Evolutionary conservation across 1,284 basidiomycete species (phyloP), one percentile per base, ranked within the genome.

Genomic region (Rhodotorula sp.): DNA sequence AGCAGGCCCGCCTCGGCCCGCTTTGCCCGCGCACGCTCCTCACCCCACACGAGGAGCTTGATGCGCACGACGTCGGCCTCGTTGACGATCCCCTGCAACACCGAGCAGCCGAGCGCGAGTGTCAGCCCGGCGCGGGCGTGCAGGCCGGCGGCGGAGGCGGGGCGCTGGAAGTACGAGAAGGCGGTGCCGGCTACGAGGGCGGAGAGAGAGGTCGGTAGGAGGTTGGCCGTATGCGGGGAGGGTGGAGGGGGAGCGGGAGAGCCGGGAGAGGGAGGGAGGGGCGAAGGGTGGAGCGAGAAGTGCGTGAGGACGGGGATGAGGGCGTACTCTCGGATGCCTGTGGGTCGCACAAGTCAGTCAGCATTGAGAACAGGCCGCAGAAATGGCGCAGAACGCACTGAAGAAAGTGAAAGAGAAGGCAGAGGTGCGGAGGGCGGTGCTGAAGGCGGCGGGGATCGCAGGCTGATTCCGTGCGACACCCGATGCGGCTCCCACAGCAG

Each of bases 361-460:
- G 16, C 49, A 50, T 19, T 19, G 21, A 50, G 49, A 7, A 7
- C 12, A 50, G 49, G 4, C 7, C 19, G 14, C 8, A 49, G 42
- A 13, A 27, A 10, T n/a, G 41, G 19, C 7, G 34, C 25, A 10
- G 25, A 12, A 57, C 68, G 46, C 9, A 77, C 76, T 68, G 63
- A 77, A 77, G 69, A 77, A 77, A n/a, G 74, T 62, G 53, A 77
- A 77, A 27, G 58, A 46, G 58, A 77, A 77, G 34, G 73, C 60
- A 48, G 72, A 72, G 8, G 74, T 72, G 49, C 66, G 72, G 61
- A 74, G 19, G 9, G 23, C 58, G 1, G 74, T 68, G 19, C 54
- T 48, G 67, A 76, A 74, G 12, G 76, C 72, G 41, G 68, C 66
- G 4, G 76, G 76, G 41, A 76, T 74, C 50, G 76, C 76, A 7